These are phyloP conservation scores for Colletotrichum lupini DNA, from an alignment of 2,329 filamentous ascomycete genomes.

Conservation along the genomic window DNA sequence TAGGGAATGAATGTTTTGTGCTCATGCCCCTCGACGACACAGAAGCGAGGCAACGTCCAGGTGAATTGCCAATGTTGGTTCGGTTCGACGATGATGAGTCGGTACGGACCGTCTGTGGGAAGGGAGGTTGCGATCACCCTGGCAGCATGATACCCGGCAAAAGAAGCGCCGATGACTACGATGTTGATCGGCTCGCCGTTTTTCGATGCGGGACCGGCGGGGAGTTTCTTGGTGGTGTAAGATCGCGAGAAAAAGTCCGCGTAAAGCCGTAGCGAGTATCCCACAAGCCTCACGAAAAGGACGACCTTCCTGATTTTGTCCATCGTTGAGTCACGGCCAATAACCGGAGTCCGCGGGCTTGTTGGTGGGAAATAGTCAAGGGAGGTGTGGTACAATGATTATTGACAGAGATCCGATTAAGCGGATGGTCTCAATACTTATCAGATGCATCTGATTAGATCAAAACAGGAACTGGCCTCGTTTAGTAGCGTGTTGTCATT, in stretches of 20 bases:
- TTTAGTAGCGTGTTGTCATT: background rate
- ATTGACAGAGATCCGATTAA: background rate
- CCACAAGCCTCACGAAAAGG: slow-evolving; percentile 44
- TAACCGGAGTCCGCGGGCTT: background rate
- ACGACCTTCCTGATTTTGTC: slow-evolving; percentile 44
- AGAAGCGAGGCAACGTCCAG: slow-evolving; percentile 69
- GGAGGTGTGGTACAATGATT: background rate
- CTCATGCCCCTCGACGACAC: slow-evolving; percentile 66
- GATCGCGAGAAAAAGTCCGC: slow-evolving; percentile 30
- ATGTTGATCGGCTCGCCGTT: slow-evolving; percentile 53
- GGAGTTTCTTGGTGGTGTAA: slow-evolving; percentile 29
- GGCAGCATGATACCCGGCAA: slow-evolving; percentile 63
- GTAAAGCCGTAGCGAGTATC: slow-evolving; percentile 38
- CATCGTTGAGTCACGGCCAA: background rate
- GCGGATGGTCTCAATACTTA: slow-evolving; percentile 37
- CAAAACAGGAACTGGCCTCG: background rate
- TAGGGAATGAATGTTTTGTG: slow-evolving; percentile 72
- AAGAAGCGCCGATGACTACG: slow-evolving; percentile 68
- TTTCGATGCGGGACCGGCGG: slow-evolving; percentile 27
- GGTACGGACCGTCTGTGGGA: slow-evolving; percentile 57
- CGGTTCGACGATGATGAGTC: slow-evolving; percentile 67
- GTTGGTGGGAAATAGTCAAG: background rate
- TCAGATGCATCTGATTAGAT: slow-evolving; percentile 51
- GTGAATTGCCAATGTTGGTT: slow-evolving; percentile 71
- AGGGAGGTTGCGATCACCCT: slow-evolving; percentile 60